Conservation (phyloP, 805 yeast species). For the Lipomyces kockii region DNA sequence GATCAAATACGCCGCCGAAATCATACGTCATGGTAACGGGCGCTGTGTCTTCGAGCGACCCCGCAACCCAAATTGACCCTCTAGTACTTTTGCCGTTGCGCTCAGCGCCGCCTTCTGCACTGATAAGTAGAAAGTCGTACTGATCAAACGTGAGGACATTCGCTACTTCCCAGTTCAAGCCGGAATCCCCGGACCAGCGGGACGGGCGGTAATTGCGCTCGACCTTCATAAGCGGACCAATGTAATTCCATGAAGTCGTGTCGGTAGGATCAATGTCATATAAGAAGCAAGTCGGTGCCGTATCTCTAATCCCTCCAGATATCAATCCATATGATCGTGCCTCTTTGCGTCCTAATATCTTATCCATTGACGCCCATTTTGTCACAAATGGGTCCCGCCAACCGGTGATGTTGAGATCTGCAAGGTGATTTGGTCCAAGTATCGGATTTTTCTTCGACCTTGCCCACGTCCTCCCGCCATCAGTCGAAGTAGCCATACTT, state of each 20-base stretch:
- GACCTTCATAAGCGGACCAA: conserved; percentile 5
- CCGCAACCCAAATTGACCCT: conserved; percentile 4
- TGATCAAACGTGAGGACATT: not conserved
- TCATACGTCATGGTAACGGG: not conserved
- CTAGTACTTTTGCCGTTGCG: not conserved
- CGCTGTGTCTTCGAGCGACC: not conserved
- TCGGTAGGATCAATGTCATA: conserved; percentile 7
- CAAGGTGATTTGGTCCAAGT: conserved; percentile 4
- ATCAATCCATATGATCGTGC: conserved; percentile 1
- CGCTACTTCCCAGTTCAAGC: conserved; percentile 14
- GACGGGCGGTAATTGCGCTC: conserved; percentile 9
- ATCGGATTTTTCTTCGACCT: conserved; percentile 4
- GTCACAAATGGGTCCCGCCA: conserved; percentile 17
- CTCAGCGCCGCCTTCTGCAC: conserved; percentile 6
- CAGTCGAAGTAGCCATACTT: conserved; percentile 9
- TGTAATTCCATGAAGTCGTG: not conserved
- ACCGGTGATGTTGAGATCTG: conserved; percentile 8
- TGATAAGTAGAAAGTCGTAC: conserved; percentile 5
- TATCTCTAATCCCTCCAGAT: conserved; percentile 10
- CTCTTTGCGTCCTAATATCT: not conserved
- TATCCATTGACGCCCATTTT: conserved; percentile 6
- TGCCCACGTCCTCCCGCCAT: conserved; percentile 11
- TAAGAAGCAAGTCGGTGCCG: conserved; percentile 8
- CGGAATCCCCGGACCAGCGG: conserved; percentile 13
- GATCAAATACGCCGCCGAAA: conserved; percentile 8